Percentiles rank a stretch among this genome's conserved stretches.
Conservation (phyloP, 306 rosid species). For the Cucurbita maxima region DNA sequence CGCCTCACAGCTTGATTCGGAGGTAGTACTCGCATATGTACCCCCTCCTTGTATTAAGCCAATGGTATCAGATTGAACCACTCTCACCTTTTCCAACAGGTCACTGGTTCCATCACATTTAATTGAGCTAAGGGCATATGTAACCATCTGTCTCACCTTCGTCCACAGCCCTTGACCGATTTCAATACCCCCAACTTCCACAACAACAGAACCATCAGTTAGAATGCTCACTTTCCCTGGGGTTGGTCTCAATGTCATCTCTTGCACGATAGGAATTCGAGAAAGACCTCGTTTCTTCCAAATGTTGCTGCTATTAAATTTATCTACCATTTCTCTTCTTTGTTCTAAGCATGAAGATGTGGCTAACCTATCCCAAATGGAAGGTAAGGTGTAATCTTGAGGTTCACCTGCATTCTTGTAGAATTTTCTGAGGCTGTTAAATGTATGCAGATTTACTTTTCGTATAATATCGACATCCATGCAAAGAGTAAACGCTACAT, state of each 20-base stretch:
- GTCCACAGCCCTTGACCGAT: slow-evolving; percentile 98
- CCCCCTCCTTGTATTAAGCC: slow-evolving; percentile 82
- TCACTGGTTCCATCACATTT: slow-evolving; percentile 30
- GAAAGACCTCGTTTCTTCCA: slow-evolving; percentile 83
- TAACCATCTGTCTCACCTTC: slow-evolving; percentile 81
- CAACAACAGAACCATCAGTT: slow-evolving; percentile 55
- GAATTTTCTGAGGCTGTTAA: slow-evolving; percentile 46
- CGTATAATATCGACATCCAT: slow-evolving; percentile 62
- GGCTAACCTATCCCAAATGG: slow-evolving; percentile 58
- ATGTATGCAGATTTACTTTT: slow-evolving; percentile 55
- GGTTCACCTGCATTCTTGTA: slow-evolving; percentile 43
- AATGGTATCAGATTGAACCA: slow-evolving; percentile 68
- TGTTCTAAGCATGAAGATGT: slow-evolving; percentile 35
- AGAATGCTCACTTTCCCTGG: slow-evolving; percentile 79
- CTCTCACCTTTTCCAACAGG: slow-evolving; percentile 51
- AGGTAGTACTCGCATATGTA: slow-evolving; percentile 86
- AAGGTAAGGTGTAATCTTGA: slow-evolving; percentile 68
- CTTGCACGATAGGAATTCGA: slow-evolving; percentile 42
- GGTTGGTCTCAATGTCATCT: slow-evolving; percentile 36
- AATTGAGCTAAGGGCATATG: slow-evolving; percentile 50
- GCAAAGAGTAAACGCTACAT: slow-evolving; percentile 62
- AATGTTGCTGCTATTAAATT: slow-evolving; percentile 44
- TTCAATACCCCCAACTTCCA: slow-evolving; percentile 93
- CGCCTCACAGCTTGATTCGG: slow-evolving; percentile 87
- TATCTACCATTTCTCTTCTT: slow-evolving; percentile 36